Percentiles rank a stretch among this genome's conserved stretches.
Evolutionary conservation across 495 filamentous ascomycete genomes (phyloP).

Genomic region (Penicillium nucicola): DNA sequence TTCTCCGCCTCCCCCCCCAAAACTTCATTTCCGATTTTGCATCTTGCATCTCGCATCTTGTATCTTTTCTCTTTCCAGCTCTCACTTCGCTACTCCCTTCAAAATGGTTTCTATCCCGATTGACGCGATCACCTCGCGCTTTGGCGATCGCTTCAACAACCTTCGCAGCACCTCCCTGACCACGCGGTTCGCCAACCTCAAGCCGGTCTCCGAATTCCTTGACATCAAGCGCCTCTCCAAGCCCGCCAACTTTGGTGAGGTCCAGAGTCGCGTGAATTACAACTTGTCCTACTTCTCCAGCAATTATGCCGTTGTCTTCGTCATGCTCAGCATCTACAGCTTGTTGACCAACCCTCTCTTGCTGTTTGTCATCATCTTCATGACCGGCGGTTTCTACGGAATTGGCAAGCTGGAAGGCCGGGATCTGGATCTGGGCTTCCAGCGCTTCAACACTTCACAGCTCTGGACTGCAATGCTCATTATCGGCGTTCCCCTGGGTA

Average conservation of each 20-base stretch:
- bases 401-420: conserved; percentile 84
- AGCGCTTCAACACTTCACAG: conserved; percentile 84
- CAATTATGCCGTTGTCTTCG: conserved; percentile 94
- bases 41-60: conserved; percentile 2
- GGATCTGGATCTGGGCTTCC: conserved; percentile 80
- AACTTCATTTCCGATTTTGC: too few species aligned
- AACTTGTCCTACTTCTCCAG: conserved; percentile 95
- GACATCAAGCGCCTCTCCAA: conserved; percentile 94
- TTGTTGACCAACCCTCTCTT: conserved; percentile 78
- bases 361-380: conserved; percentile 87
- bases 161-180: conserved; percentile 72
- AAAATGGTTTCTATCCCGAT: conserved; percentile 90
- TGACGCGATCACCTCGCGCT: conserved; percentile 83
- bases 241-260: conserved; percentile 83
- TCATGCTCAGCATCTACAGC: conserved; percentile 94
- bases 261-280: conserved; percentile 94
- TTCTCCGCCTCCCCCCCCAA: conserved; percentile 5
- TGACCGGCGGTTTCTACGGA: conserved; percentile 79
- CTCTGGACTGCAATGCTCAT: conserved; percentile 86
- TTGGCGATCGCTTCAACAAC: conserved; percentile 73
- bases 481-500: conserved; percentile 74
- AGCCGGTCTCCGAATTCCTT: conserved; percentile 88
- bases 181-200: conserved; percentile 86
- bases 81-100: conserved; percentile 6
- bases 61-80: conserved; percentile 6